Conservation (phyloP, 2,329 filamentous ascomycete genomes). For the Mariannaea elegans region DNA sequence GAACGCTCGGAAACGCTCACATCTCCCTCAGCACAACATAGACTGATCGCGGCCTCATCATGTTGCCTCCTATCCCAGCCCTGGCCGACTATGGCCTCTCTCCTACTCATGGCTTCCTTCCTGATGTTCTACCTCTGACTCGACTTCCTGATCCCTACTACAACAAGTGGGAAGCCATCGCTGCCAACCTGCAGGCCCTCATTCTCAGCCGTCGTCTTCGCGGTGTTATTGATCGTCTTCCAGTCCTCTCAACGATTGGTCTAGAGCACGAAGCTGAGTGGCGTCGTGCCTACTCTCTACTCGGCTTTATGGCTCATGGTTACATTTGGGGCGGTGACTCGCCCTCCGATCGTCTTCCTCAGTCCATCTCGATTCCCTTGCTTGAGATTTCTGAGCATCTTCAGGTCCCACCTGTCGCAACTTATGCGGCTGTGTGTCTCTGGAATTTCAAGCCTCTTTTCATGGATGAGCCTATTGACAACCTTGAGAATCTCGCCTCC, state of each 20-base stretch:
- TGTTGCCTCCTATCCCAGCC: conserved; percentile 69
- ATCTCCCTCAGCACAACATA: background rate
- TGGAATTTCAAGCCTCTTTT: conserved; percentile 99
- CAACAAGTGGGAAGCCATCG: conserved; percentile 90
- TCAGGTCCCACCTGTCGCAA: conserved; percentile 90
- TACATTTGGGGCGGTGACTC: conserved; percentile 96
- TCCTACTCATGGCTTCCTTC: conserved; percentile 84
- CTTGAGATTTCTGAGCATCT: conserved; percentile 79
- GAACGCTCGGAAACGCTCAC: background rate
- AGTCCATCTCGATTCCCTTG: conserved; percentile 84
- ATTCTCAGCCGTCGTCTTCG: conserved; percentile 87
- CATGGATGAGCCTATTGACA: conserved; percentile 80
- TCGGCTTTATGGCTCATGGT: conserved; percentile 91
- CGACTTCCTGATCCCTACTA: conserved; percentile 90
- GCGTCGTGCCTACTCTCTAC: conserved; percentile 89
- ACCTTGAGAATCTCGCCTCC: conserved; percentile 86
- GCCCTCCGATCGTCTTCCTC: conserved; percentile 81
- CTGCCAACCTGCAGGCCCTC: conserved; percentile 85
- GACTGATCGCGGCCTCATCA: conserved; percentile 35
- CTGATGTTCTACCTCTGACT: conserved; percentile 80
- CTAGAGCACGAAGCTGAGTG: conserved; percentile 89
- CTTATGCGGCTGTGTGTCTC: conserved; percentile 88
- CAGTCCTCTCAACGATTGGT: conserved; percentile 82
- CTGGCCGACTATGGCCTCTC: conserved; percentile 85
- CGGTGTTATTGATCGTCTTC: conserved; percentile 80